A percentile compares a stretch with the other conserved stretches of the same genome.
Evolutionary conservation across 306 rosid genomes (phyloP).

Genomic region (Bauhinia variegata): DNA sequence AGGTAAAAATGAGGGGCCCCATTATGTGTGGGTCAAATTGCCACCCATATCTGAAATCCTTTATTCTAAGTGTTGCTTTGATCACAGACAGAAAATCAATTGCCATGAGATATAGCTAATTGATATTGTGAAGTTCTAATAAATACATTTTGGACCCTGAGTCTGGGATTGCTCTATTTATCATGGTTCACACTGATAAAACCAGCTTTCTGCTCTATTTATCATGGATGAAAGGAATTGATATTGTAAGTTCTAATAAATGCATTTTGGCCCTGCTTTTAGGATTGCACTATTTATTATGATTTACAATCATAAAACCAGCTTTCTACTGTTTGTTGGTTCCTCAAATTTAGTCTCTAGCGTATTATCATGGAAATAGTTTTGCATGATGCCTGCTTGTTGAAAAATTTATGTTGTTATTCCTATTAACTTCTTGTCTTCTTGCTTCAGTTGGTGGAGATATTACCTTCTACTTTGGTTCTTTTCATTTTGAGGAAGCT

Average conservation of each 20-base stretch:
- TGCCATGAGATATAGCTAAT: neutral
- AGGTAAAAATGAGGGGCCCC: no score
- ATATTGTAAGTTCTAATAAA: no score
- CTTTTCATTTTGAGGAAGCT: slow-evolving; percentile 63
- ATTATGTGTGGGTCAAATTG: no score
- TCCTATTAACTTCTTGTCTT: neutral
- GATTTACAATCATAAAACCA: neutral
- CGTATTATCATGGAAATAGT: neutral
- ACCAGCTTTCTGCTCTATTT: neutral
- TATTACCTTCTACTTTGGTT: slow-evolving; percentile 59
- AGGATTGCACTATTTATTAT: neutral
- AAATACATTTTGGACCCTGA: neutral
- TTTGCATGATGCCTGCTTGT: slow-evolving; percentile 21
- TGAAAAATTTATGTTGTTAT: neutral
- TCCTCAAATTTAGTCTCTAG: slow-evolving; percentile 3
- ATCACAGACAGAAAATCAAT: no score
- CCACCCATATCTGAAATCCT: no score
- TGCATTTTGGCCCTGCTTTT: neutral
- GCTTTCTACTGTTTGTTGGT: neutral
- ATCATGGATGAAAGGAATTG: no score
- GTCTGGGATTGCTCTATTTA: neutral
- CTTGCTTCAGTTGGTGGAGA: slow-evolving; percentile 56
- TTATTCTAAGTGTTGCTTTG: no score
- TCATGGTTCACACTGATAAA: slow-evolving; percentile 2
- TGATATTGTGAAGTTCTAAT: neutral